Evolutionary conservation across 768 basidiomycete genomes (phyloP).

Genomic region (Chalciporus chontae): DNA sequence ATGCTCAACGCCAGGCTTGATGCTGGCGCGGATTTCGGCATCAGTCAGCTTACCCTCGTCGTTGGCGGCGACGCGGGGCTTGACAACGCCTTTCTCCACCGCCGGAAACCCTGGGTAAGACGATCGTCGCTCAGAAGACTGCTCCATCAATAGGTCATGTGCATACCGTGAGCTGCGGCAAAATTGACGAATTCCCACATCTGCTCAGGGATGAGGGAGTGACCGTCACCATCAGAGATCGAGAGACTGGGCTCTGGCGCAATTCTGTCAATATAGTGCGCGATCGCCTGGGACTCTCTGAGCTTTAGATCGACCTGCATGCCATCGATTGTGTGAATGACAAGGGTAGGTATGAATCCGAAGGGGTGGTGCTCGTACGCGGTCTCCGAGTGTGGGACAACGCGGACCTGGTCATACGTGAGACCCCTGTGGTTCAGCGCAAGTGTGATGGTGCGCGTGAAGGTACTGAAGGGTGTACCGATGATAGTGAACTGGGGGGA

Average conservation of each 20-base stretch:
- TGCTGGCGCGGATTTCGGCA: conserved; percentile 17
- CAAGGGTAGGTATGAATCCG: conserved; percentile 30
- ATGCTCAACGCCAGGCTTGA: conserved; percentile 15
- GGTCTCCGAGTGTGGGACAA: conserved; percentile 26
- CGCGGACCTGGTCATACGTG: conserved; percentile 24
- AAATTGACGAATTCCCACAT: conserved; percentile 34
- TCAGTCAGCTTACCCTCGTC: conserved; percentile 24
- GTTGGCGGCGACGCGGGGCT: conserved; percentile 26
- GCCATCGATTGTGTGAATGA: conserved; percentile 27
- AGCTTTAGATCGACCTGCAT: conserved; percentile 22
- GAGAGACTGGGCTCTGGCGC: conserved; percentile 25
- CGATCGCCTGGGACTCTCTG: conserved; percentile 29
- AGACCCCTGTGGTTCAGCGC: conserved; percentile 27
- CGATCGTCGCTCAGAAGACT: background rate
- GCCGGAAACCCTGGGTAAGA: conserved; percentile 23
- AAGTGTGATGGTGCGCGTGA: conserved; percentile 31
- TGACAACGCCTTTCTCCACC: conserved; percentile 31
- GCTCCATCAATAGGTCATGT: background rate
- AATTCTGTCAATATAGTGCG: conserved; percentile 28
- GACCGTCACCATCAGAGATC: conserved; percentile 19
- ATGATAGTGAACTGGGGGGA: conserved; percentile 25
- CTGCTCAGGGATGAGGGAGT: conserved; percentile 23
- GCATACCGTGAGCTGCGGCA: conserved; percentile 22
- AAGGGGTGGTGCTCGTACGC: conserved; percentile 30
- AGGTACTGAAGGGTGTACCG: conserved; percentile 33